These are phyloP conservation scores for Powellomyces hirtus DNA, from an alignment of 192 early-diverging fungal genomes.

Conservation along the genomic window DNA sequence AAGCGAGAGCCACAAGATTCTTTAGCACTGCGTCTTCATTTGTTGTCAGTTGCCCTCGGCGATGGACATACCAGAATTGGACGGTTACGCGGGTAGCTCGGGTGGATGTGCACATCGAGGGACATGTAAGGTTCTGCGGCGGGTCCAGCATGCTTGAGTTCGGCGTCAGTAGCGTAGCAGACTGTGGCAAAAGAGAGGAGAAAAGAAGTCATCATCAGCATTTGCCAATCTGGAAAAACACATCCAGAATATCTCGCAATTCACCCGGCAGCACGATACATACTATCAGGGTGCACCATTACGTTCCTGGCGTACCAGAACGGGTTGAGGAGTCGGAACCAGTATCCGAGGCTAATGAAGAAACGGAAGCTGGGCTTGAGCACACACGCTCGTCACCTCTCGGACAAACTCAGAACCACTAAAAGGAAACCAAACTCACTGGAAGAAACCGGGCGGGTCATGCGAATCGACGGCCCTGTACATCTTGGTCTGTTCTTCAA, in stretches of 20 bases:
- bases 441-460: constrained; percentile 33
- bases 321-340: constrained; percentile 39
- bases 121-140: constrained; percentile 26
- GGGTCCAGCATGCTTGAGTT: constrained; percentile 23
- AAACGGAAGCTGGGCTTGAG: too few relatives aligned
- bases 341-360: constrained; percentile 23
- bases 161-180: constrained; percentile 35
- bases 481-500: constrained; percentile 33
- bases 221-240: background rate
- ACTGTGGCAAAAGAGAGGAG: constrained; percentile 21
- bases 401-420: background rate
- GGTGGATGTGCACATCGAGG: constrained; percentile 39
- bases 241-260: background rate
- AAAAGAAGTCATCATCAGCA: too few relatives aligned
- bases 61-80: constrained; percentile 30
- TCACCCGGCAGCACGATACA: background rate
- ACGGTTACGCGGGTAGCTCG: constrained; percentile 34
- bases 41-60: too few relatives aligned
- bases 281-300: constrained; percentile 31
- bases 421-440: constrained; percentile 2
- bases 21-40: too few relatives aligned
- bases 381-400: too few relatives aligned
- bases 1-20: too few relatives aligned
- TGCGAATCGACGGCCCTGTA: constrained; percentile 29
- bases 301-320: constrained; percentile 31